Base-by-base conservation (phyloP, 495 filamentous ascomycete species). In the Haplographium delicatum region DNA sequence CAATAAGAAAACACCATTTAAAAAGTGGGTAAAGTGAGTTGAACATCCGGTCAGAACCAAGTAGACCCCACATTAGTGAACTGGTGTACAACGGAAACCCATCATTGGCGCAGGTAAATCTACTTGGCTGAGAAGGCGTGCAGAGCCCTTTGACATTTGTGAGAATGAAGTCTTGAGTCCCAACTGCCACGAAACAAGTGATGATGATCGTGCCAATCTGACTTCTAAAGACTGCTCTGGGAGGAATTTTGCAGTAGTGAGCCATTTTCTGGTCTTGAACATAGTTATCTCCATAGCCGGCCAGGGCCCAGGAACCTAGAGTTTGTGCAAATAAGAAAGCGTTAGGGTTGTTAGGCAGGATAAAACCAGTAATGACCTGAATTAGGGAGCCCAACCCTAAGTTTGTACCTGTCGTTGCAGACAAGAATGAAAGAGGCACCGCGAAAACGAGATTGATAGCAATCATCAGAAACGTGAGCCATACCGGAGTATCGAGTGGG, bases 191-290 rank as follows among this genome's bases (percentile, higher is more conserved):
- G 31, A 84, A 67, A 1, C 73, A 73, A 1, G 77, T 72, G 74
- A 79, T 80, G 15, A 81, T 57, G 41, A 66, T 71, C 2, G 78
- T 68, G 18, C 81, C 57, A 28, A 81, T 77, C 53, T 85, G 81
- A 0, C 72, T 73, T 28, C 63, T 62, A 53, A 83, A 85, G 27
- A 80, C 78, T 1, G 80, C 68, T 4, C 78, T 69, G 6, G 78
- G 80, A 0, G 82, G 79, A 6, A 86, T 66, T 60, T 86, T 86
- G 76, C 83, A 81, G 61, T 86, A 86, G 62, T 83, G 80, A 7
- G 60, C 67, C 62, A 69, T 63, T 59, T 69, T 69, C 27, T 65
- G 63, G 47, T 69, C 67, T 44, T 68, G 65, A 0, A 66, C 62
- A 47, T 65, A 67, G 76, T 65, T 72, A 41, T 81, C 64, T 18